Base-by-base conservation (phyloP, 768 basidiomycete genomes). In the Tephrocybe sp. region DNA sequence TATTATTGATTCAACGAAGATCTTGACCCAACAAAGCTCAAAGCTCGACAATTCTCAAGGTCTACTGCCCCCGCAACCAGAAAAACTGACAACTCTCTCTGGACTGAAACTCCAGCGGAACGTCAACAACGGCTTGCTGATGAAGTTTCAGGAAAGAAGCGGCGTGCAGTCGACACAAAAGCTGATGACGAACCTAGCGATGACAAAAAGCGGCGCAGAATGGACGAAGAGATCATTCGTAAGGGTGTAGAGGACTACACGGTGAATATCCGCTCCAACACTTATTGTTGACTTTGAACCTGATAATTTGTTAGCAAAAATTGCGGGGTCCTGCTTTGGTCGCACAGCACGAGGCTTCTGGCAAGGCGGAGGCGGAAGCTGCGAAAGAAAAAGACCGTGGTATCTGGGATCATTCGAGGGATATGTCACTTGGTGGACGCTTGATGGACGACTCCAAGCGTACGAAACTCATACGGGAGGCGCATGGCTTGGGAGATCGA, bases 51-150 rank as follows among this genome's bases (percentile, higher is more conserved):
- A 62, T 95, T 95, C 67, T 82, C 87, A n/a, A 74, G 79, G 45
- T 70, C 81, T 19, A 55, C 69, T n/a, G 73, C 76, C 13, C 65
- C 82, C 12, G 58, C 65, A 2, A 64, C 70, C 11, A 68, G 73
- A 1, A 66, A 73, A 36, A 68, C 68, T 6, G 88, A 89, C 56
- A 78, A 69, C 47, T 85, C 84, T 2, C 75, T 96, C 11, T 99
- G 97, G 97, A 99, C 97, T 0, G 97, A 99, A 73, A 98, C 97
- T 0, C 97, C 97, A 0, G 86, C 86, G 0, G 92, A 98, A 63
- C 79, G 87, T 13, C 92, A 92, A 63, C 87, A 96, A 60, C 80
- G 97, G 1, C 73, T 98, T n/a, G 84, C 85, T 1, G 96, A 98
- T 62, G 96, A 99, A 66, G 86, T 97, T 1, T 79, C 86, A n/a